Conservation (phyloP, 1,284 basidiomycete species). For the Trametes hirsuta region DNA sequence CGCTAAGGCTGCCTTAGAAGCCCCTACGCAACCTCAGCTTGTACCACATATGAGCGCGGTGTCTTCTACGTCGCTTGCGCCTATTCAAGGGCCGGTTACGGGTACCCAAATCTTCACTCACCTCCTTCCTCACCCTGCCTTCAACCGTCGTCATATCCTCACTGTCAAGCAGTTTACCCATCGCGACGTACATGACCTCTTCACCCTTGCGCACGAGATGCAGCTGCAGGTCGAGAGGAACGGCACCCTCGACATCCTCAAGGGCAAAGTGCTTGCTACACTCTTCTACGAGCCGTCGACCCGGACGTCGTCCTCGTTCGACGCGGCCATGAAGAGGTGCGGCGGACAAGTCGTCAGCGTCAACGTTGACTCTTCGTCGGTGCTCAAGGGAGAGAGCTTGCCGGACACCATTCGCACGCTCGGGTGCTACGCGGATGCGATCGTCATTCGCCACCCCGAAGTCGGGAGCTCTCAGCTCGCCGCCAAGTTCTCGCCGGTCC, state of each 20-base stretch:
- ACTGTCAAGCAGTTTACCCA: constrained; percentile 94
- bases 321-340: constrained; percentile 98
- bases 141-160: constrained; percentile 90
- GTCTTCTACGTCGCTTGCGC: constrained; percentile 16
- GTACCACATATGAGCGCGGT: not conserved
- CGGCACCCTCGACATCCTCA: constrained; percentile 88
- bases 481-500: constrained; percentile 94
- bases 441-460: constrained; percentile 94
- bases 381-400: constrained; percentile 93
- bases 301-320: constrained; percentile 95
- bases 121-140: constrained; percentile 65
- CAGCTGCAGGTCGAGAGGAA: constrained; percentile 92
- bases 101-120: constrained; percentile 46
- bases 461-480: constrained; percentile 91
- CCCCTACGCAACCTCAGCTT: constrained; percentile 9
- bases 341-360: constrained; percentile 95
- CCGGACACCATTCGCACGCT: constrained; percentile 95
- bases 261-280: constrained; percentile 92
- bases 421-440: constrained; percentile 94
- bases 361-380: constrained; percentile 83
- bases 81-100: constrained; percentile 39
- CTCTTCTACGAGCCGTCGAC: constrained; percentile 99
- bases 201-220: constrained; percentile 97
- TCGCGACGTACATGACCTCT: constrained; percentile 92
- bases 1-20: constrained; percentile 17